Percentiles rank a stretch among this genome's conserved stretches.
These are phyloP conservation scores for Xylariaceae sp. DNA, from an alignment of 2,329 filamentous ascomycete species.

Conservation along the genomic window DNA sequence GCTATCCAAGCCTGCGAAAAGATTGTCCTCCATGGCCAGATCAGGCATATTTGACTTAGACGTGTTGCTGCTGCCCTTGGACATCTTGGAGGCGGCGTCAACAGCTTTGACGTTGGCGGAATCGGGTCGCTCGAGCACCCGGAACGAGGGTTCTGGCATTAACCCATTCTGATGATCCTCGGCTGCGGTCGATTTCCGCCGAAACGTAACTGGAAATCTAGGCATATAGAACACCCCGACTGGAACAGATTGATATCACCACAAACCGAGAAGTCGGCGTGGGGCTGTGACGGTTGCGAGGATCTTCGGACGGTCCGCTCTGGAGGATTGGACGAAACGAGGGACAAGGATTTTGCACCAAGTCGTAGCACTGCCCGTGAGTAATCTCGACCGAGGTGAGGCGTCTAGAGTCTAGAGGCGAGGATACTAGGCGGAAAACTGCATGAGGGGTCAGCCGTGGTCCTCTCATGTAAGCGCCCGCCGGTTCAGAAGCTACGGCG, in stretches of 20 bases:
- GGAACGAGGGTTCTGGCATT: conserved; percentile 49
- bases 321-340: conserved; percentile 6
- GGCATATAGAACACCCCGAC: conserved; percentile 47
- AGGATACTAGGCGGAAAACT: conserved; percentile 33
- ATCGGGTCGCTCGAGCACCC: conserved; percentile 52
- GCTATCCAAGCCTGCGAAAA: conserved; percentile 53
- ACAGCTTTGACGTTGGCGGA: conserved; percentile 43
- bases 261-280: conserved; percentile 19
- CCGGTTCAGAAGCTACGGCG: conserved; percentile 18
- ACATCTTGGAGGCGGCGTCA: conserved; percentile 44
- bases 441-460: conserved; percentile 35
- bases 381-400: conserved; percentile 1
- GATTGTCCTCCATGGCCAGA: conserved; percentile 45
- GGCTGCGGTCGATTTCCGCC: conserved; percentile 56
- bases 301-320: conserved; percentile 8
- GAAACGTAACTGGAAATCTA: conserved; percentile 56
- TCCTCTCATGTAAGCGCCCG: conserved; percentile 29
- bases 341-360: conserved; percentile 7
- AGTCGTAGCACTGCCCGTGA: conserved; percentile 11
- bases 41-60: conserved; percentile 39
- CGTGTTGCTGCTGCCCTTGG: conserved; percentile 34
- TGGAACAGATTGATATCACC: conserved; percentile 18
- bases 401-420: conserved; percentile 13
- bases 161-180: conserved; percentile 46
- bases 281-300: conserved; percentile 13